Evolutionary conservation across 805 yeast genomes (phyloP).

Genomic region (Nakazawaea siamensis): DNA sequence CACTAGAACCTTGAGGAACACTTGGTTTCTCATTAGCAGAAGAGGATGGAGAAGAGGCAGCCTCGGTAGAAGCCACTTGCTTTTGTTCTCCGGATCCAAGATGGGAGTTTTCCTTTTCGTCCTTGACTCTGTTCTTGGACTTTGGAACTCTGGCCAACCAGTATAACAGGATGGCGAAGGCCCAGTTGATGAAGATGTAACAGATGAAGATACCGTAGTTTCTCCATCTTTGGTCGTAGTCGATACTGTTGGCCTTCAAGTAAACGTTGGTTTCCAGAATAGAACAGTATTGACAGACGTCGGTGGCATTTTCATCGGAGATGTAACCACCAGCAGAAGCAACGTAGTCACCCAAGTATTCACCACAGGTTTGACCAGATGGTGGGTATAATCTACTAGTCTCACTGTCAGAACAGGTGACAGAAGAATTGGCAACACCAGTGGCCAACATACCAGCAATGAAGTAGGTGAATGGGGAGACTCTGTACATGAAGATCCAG

Average conservation of each 20-base stretch:
- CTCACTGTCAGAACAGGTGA: conserved; percentile 42
- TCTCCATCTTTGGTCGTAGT: conserved; percentile 40
- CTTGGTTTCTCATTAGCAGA: not conserved
- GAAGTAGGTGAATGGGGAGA: conserved; percentile 63
- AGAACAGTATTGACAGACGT: conserved; percentile 53
- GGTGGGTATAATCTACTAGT: conserved; percentile 42
- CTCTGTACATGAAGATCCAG: conserved; percentile 74
- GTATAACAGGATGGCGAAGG: conserved; percentile 25
- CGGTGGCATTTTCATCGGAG: conserved; percentile 33
- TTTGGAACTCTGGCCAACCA: conserved; percentile 34
- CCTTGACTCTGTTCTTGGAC: conserved; percentile 13
- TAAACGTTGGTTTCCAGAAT: conserved; percentile 49
- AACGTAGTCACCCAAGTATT: conserved; percentile 36
- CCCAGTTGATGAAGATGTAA: conserved; percentile 36
- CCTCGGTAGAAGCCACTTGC: not conserved
- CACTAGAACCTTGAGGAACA: not conserved
- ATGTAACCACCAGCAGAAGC: conserved; percentile 38
- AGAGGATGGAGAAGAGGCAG: not conserved
- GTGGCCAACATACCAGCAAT: conserved; percentile 44
- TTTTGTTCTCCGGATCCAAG: not conserved
- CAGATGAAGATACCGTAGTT: conserved; percentile 48
- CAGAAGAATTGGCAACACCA: conserved; percentile 43
- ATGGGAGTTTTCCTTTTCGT: conserved; percentile 6
- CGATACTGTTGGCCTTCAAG: conserved; percentile 37
- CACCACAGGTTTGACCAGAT: conserved; percentile 47